Evolutionary conservation across 2,329 filamentous ascomycete species (phyloP).

Genomic region (Aspergillus novoparasiticus): DNA sequence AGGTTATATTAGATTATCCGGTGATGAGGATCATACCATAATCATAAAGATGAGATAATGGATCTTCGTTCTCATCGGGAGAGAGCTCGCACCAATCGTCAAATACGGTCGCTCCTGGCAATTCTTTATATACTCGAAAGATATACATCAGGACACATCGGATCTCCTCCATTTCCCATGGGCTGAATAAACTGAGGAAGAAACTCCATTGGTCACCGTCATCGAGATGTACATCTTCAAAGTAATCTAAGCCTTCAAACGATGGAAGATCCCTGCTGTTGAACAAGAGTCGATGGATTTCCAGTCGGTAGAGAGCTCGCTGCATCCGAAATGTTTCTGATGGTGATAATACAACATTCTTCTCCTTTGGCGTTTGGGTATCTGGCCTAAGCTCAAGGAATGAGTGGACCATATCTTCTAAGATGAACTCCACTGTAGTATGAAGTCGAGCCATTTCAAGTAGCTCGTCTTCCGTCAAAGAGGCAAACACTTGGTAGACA

Average conservation of each 20-base stretch:
- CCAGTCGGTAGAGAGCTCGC: background rate
- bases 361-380: background rate
- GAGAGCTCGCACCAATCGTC: background rate
- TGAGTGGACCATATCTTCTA: background rate
- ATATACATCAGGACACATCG: background rate
- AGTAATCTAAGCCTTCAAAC: background rate
- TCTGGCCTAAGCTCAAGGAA: background rate
- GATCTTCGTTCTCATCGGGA: background rate
- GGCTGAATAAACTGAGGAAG: background rate
- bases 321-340: background rate
- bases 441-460: background rate
- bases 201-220: background rate
- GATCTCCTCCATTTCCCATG: background rate
- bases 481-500: background rate
- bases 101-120: background rate
- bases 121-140: background rate
- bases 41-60: background rate
- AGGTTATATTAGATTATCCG: background rate
- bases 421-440: background rate
- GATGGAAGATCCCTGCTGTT: background rate
- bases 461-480: background rate
- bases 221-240: background rate
- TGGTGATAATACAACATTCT: background rate
- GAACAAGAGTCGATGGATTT: background rate
- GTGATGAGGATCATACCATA: too few species aligned